A percentile compares a stretch with the other conserved stretches of the same genome.
phyloP scores from a whole-genome alignment of 352 stramenopile species.

The Globisporangium cylindrosporum region DNA sequence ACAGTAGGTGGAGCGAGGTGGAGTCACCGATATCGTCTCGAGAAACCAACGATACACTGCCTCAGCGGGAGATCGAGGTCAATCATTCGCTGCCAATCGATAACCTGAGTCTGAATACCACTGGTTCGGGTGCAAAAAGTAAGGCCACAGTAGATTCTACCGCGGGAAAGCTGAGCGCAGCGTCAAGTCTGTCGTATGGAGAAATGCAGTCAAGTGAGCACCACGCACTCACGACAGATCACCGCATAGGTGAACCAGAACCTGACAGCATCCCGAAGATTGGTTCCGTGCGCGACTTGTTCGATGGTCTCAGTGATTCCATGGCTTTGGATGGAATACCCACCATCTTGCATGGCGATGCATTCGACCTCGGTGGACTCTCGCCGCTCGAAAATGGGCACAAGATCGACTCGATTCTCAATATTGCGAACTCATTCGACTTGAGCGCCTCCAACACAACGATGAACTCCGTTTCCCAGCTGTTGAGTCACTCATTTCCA shows the following conservation, averaged over 20 bases:
- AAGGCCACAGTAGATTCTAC: no score
- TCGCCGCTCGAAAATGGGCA: background rate
- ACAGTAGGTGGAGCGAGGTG: no score
- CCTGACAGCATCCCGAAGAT: background rate
- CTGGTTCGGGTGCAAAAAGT: background rate
- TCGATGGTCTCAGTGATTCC: conserved; percentile 7
- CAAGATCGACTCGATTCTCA: conserved; percentile 22
- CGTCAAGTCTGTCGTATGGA: background rate
- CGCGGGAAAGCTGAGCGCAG: no score
- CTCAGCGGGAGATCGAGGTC: background rate
- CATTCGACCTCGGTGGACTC: background rate
- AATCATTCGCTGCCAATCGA: background rate
- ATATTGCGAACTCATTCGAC: conserved; percentile 28
- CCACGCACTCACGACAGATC: background rate
- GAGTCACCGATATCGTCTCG: no score
- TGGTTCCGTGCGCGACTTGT: conserved; percentile 2
- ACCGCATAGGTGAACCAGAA: background rate
- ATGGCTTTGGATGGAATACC: background rate
- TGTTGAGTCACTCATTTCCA: background rate
- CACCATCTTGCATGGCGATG: background rate
- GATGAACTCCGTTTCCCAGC: conserved; percentile 13
- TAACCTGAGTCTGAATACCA: background rate
- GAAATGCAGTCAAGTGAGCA: background rate
- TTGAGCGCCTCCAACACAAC: conserved; percentile 23
- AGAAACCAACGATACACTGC: background rate